Evolutionary conservation across 352 stramenopile species (phyloP).

Genomic region (Thraustotheca clavata): DNA sequence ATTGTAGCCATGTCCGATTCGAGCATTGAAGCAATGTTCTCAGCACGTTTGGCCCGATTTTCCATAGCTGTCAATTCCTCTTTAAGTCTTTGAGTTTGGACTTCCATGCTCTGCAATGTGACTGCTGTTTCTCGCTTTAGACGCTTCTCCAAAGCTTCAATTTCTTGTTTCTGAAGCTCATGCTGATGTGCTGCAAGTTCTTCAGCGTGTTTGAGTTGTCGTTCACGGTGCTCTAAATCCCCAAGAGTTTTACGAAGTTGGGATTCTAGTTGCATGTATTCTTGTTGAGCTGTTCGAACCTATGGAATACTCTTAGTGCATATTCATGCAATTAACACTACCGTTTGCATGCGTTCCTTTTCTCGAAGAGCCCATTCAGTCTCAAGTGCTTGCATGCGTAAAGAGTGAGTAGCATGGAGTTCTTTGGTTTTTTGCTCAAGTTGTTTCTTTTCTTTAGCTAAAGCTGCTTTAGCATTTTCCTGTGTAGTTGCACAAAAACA

Average conservation of each 20-base stretch:
- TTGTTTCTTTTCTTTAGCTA: constrained; percentile 14
- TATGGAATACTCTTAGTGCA: background rate
- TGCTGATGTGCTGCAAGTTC: constrained; percentile 49
- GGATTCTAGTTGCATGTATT: constrained; percentile 65
- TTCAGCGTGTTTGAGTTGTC: constrained; percentile 34
- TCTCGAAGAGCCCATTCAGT: constrained; percentile 69
- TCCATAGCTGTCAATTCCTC: constrained; percentile 28
- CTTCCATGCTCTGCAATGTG: background rate
- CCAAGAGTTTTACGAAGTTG: constrained; percentile 42
- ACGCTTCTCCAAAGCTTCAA: background rate
- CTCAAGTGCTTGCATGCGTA: constrained; percentile 67
- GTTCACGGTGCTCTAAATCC: constrained; percentile 53
- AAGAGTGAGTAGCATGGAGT: constrained; percentile 49
- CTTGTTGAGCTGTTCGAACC: constrained; percentile 34
- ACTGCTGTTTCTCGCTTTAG: constrained; percentile 1
- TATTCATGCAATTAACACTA: constrained; percentile 23
- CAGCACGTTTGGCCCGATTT: constrained; percentile 25
- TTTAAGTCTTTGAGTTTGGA: constrained; percentile 30
- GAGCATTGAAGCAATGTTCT: constrained; percentile 42
- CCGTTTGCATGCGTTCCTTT: constrained; percentile 45
- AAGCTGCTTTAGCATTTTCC: background rate
- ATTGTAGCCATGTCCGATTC: constrained; percentile 66
- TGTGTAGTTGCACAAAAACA: background rate
- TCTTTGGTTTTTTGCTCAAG: constrained; percentile 34
- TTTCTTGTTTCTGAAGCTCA: constrained; percentile 30